phyloP scores from a whole-genome alignment of 148 eudicot species.

The Camellia japonica region DNA sequence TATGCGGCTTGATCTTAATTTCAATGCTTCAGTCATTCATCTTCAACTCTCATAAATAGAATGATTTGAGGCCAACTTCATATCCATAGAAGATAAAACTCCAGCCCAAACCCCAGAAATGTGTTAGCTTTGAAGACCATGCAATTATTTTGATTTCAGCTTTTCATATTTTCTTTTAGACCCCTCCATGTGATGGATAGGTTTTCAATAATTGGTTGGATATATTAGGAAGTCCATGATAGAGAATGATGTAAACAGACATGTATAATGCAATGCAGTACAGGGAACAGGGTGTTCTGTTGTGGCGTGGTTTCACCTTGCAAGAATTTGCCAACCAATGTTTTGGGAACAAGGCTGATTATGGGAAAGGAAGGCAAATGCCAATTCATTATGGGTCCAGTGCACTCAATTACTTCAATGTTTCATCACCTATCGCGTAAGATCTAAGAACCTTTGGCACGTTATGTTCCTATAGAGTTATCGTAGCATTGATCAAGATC shows the following conservation, averaged over 20 bases:
- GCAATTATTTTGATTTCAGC: too few species aligned
- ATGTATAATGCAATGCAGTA: conserved; percentile 43
- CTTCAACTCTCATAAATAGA: too few species aligned
- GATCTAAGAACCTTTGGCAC: conserved; percentile 13
- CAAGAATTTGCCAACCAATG: conserved; percentile 86
- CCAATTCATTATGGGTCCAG: conserved; percentile 90
- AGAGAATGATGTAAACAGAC: neutral
- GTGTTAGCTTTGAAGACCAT: too few species aligned
- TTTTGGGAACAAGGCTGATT: conserved; percentile 73
- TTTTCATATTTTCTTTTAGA: too few species aligned
- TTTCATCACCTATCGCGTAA: conserved; percentile 91
- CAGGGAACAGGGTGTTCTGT: conserved; percentile 74
- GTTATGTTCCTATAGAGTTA: neutral
- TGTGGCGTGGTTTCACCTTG: conserved; percentile 89
- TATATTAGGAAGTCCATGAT: too few species aligned
- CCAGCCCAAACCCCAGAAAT: too few species aligned
- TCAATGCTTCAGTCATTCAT: too few species aligned
- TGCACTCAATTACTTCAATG: conserved; percentile 71
- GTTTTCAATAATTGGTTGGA: neutral
- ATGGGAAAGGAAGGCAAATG: conserved; percentile 96
- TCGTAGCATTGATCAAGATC: neutral
- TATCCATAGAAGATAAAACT: too few species aligned
- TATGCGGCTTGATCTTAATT: too few species aligned
- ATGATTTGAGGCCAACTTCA: too few species aligned
- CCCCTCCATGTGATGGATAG: neutral